Conservation (phyloP, 192 early-diverging fungal species). For the Entophlyctis luteolus region DNA sequence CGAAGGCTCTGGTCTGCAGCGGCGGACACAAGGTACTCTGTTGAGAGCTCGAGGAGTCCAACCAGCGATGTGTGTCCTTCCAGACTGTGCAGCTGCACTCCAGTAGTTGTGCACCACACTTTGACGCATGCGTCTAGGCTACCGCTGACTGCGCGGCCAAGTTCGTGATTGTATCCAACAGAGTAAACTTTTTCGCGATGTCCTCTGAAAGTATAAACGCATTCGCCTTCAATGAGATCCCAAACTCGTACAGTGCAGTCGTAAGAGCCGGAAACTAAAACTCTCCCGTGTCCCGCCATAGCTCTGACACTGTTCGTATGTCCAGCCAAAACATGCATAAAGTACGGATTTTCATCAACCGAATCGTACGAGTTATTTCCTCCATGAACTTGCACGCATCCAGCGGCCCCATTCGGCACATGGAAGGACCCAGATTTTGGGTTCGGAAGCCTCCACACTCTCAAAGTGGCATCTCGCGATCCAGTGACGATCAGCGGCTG, state of each 20-base stretch:
- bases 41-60: constrained; percentile 82
- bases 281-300: constrained; percentile 81
- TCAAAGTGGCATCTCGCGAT: constrained; percentile 86
- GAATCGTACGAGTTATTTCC: background rate
- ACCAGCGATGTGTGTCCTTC: constrained; percentile 91
- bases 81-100: constrained; percentile 69
- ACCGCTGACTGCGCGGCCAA: constrained; percentile 82
- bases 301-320: constrained; percentile 91
- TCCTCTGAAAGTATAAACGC: constrained; percentile 69
- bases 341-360: constrained; percentile 66
- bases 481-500: constrained; percentile 85
- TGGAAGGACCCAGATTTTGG: constrained; percentile 57
- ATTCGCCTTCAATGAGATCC: constrained; percentile 72
- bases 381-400: constrained; percentile 20
- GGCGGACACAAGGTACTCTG: constrained; percentile 84
- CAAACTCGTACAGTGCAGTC: constrained; percentile 88
- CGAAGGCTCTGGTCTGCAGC: constrained; percentile 92
- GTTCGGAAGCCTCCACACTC: constrained; percentile 89
- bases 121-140: constrained; percentile 90
- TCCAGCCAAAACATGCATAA: constrained; percentile 75
- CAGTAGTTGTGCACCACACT: constrained; percentile 88
- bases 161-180: constrained; percentile 81
- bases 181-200: constrained; percentile 95
- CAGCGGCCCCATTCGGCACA: constrained; percentile 25
- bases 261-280: constrained; percentile 87